phyloP scores from a whole-genome alignment of 164 flowering plant species.

The Macadamia tetraphylla region DNA sequence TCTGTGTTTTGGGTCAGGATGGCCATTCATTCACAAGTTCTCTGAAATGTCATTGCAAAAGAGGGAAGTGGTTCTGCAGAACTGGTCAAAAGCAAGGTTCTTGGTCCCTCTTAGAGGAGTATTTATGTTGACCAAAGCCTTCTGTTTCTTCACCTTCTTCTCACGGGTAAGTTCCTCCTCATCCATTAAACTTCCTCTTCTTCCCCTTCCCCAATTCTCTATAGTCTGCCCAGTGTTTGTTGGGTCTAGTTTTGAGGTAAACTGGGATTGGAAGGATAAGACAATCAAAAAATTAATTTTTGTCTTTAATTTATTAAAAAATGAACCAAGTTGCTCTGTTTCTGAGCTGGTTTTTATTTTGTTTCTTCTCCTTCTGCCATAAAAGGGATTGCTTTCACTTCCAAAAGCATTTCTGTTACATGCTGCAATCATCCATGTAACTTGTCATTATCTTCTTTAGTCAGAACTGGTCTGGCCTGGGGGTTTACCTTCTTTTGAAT shows the following conservation, averaged over 20 bases:
- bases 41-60: constrained; percentile 46
- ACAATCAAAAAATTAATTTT: neutral
- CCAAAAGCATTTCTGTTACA: no score
- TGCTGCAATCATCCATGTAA: neutral
- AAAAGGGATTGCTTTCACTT: no score
- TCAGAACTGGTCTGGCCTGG: no score
- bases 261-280: neutral
- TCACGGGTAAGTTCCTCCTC: constrained; percentile 32
- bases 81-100: constrained; percentile 43
- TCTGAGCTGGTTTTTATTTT: no score
- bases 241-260: neutral
- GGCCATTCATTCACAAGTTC: constrained; percentile 61
- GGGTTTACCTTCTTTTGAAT: no score
- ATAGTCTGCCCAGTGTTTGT: neutral
- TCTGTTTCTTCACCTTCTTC: constrained; percentile 38
- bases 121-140: constrained; percentile 42
- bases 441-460: neutral
- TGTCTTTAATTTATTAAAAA: no score
- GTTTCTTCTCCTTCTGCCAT: no score
- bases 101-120: constrained; percentile 35
- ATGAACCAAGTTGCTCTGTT: no score
- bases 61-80: constrained; percentile 49
- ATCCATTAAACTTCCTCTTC: neutral
- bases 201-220: no score
- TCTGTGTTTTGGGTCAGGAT: constrained; percentile 33